phyloP scores from a whole-genome alignment of 1,139 yeast species.

The Williopsis jadinii region DNA sequence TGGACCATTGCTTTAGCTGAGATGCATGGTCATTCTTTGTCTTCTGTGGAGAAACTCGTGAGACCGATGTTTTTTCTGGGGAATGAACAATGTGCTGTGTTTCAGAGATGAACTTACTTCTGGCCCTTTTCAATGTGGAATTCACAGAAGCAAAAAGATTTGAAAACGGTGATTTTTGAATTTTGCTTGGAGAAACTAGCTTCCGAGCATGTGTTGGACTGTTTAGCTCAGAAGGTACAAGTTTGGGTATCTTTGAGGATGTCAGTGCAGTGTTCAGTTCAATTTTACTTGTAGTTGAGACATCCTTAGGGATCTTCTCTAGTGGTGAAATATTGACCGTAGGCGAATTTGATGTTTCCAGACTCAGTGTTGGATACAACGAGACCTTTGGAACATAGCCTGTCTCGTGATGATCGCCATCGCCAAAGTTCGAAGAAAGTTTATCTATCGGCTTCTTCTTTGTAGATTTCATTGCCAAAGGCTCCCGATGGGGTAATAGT shows the following conservation, averaged over 20 bases:
- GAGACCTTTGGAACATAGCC: conserved; percentile 4
- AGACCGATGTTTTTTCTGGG: not conserved
- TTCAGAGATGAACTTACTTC: conserved; percentile 14
- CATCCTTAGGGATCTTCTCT: not conserved
- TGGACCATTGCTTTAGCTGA: conserved; percentile 1
- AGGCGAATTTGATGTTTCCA: conserved; percentile 6
- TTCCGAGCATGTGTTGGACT: not conserved
- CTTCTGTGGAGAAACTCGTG: not conserved
- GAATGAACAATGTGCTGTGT: conserved; percentile 9
- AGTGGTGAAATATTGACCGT: conserved; percentile 9
- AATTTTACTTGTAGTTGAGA: conserved; percentile 1
- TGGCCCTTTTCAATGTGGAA: conserved; percentile 18
- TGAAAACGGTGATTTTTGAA: conserved; percentile 16
- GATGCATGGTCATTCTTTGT: not conserved
- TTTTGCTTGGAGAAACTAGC: conserved; percentile 5
- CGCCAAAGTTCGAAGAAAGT: conserved; percentile 4
- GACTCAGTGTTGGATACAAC: conserved; percentile 13
- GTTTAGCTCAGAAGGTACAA: conserved; percentile 5
- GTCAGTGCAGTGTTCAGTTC: conserved; percentile 2
- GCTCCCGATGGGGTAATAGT: conserved; percentile 37
- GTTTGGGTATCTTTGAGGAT: conserved; percentile 2
- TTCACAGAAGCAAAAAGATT: conserved; percentile 21
- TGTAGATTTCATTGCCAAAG: conserved; percentile 32
- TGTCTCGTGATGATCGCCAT: not conserved
- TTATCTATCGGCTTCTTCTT: conserved; percentile 13